Base-by-base conservation (phyloP, 1,139 yeast species). In the Meyerozyma elateridarum region DNA sequence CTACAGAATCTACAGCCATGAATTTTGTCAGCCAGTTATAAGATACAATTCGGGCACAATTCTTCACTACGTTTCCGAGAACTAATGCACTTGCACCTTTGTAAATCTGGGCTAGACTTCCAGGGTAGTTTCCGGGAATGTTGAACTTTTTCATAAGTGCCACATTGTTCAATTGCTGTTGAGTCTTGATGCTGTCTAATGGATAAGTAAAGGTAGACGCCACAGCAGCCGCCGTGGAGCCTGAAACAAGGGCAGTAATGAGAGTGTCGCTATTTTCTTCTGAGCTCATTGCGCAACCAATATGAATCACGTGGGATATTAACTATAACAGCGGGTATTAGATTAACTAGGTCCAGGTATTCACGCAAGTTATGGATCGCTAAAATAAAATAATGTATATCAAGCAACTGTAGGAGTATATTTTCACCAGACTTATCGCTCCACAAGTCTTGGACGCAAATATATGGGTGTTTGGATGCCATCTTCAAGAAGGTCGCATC, bases 61-160 rank as follows among this genome's bases (percentile, higher is more conserved):
- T 82, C 55, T 88, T 87, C 34, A 80, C 48, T 1, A 84, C 69
- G 38, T 79, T 79, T 3, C 96, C 96, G 0, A 76, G 46, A n/a
- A 85, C 82, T 38, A 85, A 57, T 0, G 95, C 89, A 36, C 87
- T 75, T 40, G 87, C 75, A 1, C 97, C 97, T 22, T 76, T 71
- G 55, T 76, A 85, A 40, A 78, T 59, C 28, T 63, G 76, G 4
- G 63, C 61, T 8, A 65, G 30, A 6, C 64, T 46, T 14, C 56
- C 43, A 6, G 76, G 70, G 36, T 58, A 53, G 51, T 70, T 65
- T 46, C 60, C 58, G 37, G 58, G 64, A 27, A 54, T 53, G 25
- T 56, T 55, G 46, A 58, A 65, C 35, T 59, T 64, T 15, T 45
- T 56, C 52, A 63, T 64, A 40, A 58, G 60, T 36, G 59, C 55